Evolutionary conservation across 2,329 filamentous ascomycete species (phyloP), one percentile per base, ranked within the genome.

Genomic region (Colletotrichum truncatum): DNA sequence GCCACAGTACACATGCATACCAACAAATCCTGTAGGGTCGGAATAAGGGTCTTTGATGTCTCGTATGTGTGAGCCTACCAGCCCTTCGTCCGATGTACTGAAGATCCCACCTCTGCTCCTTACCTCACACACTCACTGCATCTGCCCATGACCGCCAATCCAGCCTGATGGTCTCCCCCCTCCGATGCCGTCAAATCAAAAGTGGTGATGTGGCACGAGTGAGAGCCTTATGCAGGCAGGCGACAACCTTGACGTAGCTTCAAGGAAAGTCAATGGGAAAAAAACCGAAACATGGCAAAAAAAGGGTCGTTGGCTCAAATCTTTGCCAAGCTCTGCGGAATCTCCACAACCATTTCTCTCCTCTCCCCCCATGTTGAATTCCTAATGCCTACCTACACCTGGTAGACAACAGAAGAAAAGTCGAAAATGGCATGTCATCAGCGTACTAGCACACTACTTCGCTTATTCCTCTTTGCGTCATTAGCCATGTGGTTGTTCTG

Each of bases 391-490:
- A 49, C 16, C 23, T n/a, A 49, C 18, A 49, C 16, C 23, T n/a
- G 32, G 46, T n/a, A 11, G 26, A 30, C 46, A 21, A 23, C 6
- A 21, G 16, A 36, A 11, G 28, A 12, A 34, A 14, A 9, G 34
- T 53, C 49, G 49, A 39, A 25, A 6, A 16, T 53, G 23, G 46
- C 10, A 25, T 39, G 34, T 52, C 53, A 45, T 21, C 39, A 36
- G 30, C 53, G 10, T 26, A 34, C n/a, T n/a, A n/a, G n/a, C 46
- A 30, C 16, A n/a, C 28, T 25, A 48, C 23, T 30, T 28, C 53
- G n/a, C n/a, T n/a, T n/a, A 51, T 43, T 25, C 43, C 36, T 23
- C 30, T 55, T 43, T 64, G 49, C 63, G 63, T 63, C 57, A 66
- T 66, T 49, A 55, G 63, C 63, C 63, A 66, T 60, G 60, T 55